These are phyloP conservation scores for Raddia guianensis DNA, from an alignment of 176 grass and related monocot genomes.

Conservation along the genomic window DNA sequence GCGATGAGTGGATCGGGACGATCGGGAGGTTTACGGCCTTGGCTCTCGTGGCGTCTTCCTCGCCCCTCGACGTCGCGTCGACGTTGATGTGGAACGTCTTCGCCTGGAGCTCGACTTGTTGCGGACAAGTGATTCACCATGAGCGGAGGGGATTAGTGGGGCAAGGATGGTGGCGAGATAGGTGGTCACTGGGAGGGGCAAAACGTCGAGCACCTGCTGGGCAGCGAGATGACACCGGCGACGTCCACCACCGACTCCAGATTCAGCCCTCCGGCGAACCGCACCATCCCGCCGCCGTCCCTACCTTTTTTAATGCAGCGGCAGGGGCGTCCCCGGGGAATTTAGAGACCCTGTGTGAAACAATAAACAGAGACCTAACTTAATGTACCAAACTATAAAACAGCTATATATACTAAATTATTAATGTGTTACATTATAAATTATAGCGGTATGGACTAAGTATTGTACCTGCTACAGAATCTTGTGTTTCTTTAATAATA, in stretches of 20 bases:
- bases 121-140: neutral
- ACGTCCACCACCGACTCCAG: slow-evolving; percentile 75
- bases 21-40: too few relatives aligned
- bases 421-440: too few relatives aligned
- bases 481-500: too few relatives aligned
- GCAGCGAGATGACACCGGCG: slow-evolving; percentile 58
- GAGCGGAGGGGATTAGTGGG: neutral
- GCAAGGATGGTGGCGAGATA: neutral
- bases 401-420: too few relatives aligned
- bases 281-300: slow-evolving; percentile 42
- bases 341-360: too few relatives aligned
- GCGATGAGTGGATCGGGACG: too few relatives aligned
- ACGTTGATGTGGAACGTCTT: slow-evolving; percentile 68
- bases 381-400: too few relatives aligned
- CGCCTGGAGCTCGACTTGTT: slow-evolving; percentile 68
- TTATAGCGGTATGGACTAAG: too few relatives aligned
- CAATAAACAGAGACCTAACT: too few relatives aligned
- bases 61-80: slow-evolving; percentile 60
- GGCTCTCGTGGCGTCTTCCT: slow-evolving; percentile 56
- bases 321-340: too few relatives aligned
- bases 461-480: too few relatives aligned
- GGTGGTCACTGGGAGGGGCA: neutral
- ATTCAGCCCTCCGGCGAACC: slow-evolving; percentile 61
- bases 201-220: slow-evolving; percentile 51
- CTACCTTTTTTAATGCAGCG: too few relatives aligned